Evolutionary conservation across 106 monocot genomes (phyloP).

Genomic region (Dendrobium officinale): DNA sequence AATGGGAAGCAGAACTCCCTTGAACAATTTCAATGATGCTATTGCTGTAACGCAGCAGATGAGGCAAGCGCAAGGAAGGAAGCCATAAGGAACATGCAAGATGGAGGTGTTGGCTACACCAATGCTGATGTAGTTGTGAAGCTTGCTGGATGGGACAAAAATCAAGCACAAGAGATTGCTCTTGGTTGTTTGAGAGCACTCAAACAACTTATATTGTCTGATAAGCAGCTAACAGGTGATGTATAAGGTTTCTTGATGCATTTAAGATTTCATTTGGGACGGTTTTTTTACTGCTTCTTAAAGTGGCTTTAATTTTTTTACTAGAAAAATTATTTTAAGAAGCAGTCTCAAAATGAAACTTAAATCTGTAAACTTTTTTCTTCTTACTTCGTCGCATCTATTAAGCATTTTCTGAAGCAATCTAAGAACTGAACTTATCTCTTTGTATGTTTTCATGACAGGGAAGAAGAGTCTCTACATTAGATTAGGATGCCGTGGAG

Average conservation of each 20-base stretch:
- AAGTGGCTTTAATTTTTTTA: too few species aligned
- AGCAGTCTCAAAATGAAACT: too few species aligned
- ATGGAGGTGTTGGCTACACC: conserved; percentile 51
- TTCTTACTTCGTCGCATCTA: too few species aligned
- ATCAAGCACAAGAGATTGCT: conserved; percentile 45
- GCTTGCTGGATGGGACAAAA: conserved; percentile 64
- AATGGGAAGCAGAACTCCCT: not conserved
- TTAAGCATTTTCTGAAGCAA: too few species aligned
- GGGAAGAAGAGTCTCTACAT: conserved; percentile 92
- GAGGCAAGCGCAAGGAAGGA: conserved; percentile 82
- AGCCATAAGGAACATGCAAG: conserved; percentile 44
- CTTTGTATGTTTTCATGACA: conserved; percentile 7
- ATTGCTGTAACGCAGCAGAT: conserved; percentile 32
- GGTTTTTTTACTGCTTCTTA: too few species aligned
- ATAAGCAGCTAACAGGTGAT: conserved; percentile 71
- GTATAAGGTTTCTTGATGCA: too few species aligned
- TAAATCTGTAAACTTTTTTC: too few species aligned
- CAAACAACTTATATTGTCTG: conserved; percentile 61
- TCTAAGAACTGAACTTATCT: not conserved
- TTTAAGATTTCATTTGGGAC: too few species aligned
- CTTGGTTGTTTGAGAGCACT: conserved; percentile 73
- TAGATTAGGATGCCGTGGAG: conserved; percentile 85
- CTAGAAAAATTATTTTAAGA: too few species aligned
- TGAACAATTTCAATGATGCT: not conserved
- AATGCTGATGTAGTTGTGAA: conserved; percentile 82